Conservation (phyloP, 73 alveolate genomes). For the Uronychia setigera region DNA sequence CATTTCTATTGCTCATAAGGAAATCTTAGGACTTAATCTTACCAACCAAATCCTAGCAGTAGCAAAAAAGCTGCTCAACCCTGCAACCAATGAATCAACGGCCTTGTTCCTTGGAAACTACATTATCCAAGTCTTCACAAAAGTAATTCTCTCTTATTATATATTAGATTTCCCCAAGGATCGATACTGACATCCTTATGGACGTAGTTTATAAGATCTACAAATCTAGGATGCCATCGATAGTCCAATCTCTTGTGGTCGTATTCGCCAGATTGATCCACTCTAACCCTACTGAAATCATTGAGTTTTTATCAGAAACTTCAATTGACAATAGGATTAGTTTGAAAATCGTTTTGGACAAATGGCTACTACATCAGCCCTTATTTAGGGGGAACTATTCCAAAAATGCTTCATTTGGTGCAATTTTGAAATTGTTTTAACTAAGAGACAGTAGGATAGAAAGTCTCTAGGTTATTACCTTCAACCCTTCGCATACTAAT, state of each 20-base stretch:
- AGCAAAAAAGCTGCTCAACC: slow-evolving; percentile 73
- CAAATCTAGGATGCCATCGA: slow-evolving; percentile 96
- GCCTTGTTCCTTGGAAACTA: slow-evolving; percentile 85
- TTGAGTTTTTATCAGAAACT: slow-evolving; percentile 84
- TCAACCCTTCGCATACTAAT: slow-evolving; percentile 94
- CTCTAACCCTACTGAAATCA: slow-evolving; percentile 88
- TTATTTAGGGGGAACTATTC: slow-evolving; percentile 96
- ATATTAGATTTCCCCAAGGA: slow-evolving; percentile 71
- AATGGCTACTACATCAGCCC: slow-evolving; percentile 97
- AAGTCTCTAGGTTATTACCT: slow-evolving; percentile 91
- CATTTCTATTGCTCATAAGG: slow-evolving; percentile 72
- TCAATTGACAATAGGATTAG: slow-evolving; percentile 93
- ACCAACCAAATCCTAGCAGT: slow-evolving; percentile 73
- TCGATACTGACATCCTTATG: slow-evolving; percentile 83
- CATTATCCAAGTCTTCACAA: slow-evolving; percentile 76
- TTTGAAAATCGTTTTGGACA: slow-evolving; percentile 94
- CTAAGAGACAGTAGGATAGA: slow-evolving; percentile 90
- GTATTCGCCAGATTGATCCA: slow-evolving; percentile 95
- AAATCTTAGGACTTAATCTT: slow-evolving; percentile 52
- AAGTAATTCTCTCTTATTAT: not conserved
- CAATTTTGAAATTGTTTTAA: slow-evolving; percentile 86
- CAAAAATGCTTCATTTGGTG: slow-evolving; percentile 93
- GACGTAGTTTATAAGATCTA: slow-evolving; percentile 85
- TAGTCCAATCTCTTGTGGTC: slow-evolving; percentile 91
- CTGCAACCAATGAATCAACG: slow-evolving; percentile 79